Evolutionary conservation across 106 monocot genomes (phyloP).

Genomic region (Allium sativum): DNA sequence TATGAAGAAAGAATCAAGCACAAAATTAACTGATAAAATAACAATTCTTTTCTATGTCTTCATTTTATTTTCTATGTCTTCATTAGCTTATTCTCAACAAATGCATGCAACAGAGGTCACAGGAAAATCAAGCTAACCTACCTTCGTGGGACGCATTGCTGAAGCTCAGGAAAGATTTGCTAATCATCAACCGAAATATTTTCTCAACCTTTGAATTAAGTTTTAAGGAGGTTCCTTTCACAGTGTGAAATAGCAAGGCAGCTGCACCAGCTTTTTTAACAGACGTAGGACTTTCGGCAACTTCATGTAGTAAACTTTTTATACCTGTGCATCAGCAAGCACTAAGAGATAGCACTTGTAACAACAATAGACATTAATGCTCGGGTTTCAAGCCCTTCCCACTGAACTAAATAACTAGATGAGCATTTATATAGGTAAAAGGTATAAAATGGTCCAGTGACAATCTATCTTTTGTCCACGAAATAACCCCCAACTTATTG

Average conservation of each 20-base stretch:
- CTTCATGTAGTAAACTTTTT: constrained; percentile 42
- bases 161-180: constrained; percentile 31
- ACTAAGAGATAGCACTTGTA: not conserved
- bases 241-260: constrained; percentile 58
- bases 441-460: no score
- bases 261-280: constrained; percentile 31
- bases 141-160: constrained; percentile 32
- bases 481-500: no score
- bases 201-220: constrained; percentile 76
- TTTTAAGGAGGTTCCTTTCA: constrained; percentile 63
- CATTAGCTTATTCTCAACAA: no score
- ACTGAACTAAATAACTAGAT: no score
- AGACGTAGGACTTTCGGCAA: constrained; percentile 12
- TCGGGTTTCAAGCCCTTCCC: no score
- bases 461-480: no score
- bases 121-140: constrained; percentile 10
- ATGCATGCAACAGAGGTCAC: not conserved
- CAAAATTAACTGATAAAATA: not conserved
- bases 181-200: constrained; percentile 53
- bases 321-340: constrained; percentile 34
- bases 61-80: not conserved
- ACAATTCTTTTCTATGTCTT: not conserved
- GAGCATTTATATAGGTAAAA: no score
- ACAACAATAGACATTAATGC: not conserved
- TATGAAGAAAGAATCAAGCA: not conserved